Base-by-base conservation (phyloP, 2,329 filamentous ascomycete genomes). In the Nemania sp. region DNA sequence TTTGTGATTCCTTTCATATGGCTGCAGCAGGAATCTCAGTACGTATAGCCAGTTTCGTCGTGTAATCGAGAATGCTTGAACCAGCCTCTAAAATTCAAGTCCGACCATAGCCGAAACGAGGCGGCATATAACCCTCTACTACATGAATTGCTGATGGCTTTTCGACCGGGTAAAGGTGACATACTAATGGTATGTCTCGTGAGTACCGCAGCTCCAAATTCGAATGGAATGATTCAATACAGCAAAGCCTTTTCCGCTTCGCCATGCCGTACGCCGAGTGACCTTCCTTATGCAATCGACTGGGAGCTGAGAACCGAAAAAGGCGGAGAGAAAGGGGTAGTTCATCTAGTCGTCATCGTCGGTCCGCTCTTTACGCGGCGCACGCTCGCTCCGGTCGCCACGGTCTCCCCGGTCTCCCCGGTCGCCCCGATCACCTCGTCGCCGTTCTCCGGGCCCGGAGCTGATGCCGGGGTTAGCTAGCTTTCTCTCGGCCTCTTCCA, bases 401-500 rank as follows among this genome's bases (percentile, higher is more conserved):
- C 63, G 64, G 11, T 66, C 64, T 52, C 66, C 64, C 31, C 66
- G 58, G 3, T 61, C 64, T 23, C 55, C 58, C 11, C 61, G 45
- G 39, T 61, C 59, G 28, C 60, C 52, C 24, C 64, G 61, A 42
- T 60, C 59, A 26, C 61, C 52, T 24, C 65, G 62, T 55, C 61
- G 62, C 34, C 71, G 70, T 30, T 68, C 68, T 40, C 70, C 66
- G 57, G 72, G 68, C 17, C 68, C 68, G 14, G 68, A 65, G 57
- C 73, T 69, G 44, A 76, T 46, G 28, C 71, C 70, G 17, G 71
- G 70, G 52, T 72, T 77, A 53, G 75, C 75, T 47, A 84, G 68
- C 75, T 89, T 89, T 65, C 84, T 80, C 75, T 91, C 88, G 20
- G 84, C 73, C 71, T 89, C 86, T 71, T 85, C 84, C 61, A 80